Evolutionary conservation across 116 monocot species (phyloP).

Genomic region (Zostera marina): DNA sequence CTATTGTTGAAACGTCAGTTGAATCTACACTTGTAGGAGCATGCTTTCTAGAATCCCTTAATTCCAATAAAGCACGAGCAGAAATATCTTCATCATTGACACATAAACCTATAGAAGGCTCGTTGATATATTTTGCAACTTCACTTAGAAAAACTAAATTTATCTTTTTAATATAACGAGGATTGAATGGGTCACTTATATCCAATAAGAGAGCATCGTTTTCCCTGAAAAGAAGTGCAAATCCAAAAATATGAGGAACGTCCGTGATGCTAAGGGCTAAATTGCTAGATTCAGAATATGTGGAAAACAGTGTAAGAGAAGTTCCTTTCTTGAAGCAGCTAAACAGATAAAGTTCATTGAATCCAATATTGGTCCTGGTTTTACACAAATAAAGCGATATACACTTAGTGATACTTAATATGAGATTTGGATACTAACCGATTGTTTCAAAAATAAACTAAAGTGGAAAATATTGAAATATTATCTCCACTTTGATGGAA

Average conservation of each 20-base stretch:
- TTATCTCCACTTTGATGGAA: neutral
- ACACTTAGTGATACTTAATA: neutral
- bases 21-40: conserved; percentile 72
- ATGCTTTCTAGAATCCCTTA: conserved; percentile 47
- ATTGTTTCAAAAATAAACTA: neutral
- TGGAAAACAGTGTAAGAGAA: conserved; percentile 28
- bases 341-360: conserved; percentile 73
- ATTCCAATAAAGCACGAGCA: conserved; percentile 73
- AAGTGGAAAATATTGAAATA: neutral
- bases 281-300: conserved; percentile 43
- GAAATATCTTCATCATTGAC: conserved; percentile 73
- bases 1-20: conserved; percentile 16
- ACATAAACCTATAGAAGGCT: conserved; percentile 37
- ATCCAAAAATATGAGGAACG: conserved; percentile 74
- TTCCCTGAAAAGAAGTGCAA: conserved; percentile 71
- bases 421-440: neutral
- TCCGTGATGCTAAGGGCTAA: conserved; percentile 42
- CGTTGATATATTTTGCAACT: conserved; percentile 49
- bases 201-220: conserved; percentile 74
- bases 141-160: conserved; percentile 22
- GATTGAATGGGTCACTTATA: conserved; percentile 47
- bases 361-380: conserved; percentile 35
- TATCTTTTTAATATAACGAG: conserved; percentile 42
- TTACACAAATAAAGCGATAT: conserved; percentile 8
- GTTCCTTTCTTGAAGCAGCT: conserved; percentile 25